phyloP scores from a whole-genome alignment of 352 stramenopile genomes.

The Globisporangium recalcitrans region DNA sequence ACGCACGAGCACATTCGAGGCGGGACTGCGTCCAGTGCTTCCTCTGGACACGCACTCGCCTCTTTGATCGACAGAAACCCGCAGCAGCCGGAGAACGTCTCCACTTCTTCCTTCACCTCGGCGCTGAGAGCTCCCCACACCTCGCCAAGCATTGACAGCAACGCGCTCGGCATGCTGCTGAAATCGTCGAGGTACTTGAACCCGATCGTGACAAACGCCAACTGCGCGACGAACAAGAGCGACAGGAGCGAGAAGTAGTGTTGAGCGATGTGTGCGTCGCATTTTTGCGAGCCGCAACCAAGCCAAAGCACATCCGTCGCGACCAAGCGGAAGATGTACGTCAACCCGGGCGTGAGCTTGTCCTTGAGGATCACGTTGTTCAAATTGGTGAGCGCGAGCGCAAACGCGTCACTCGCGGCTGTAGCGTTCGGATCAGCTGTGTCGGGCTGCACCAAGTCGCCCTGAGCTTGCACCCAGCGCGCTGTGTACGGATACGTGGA shows the following conservation, averaged over 20 bases:
- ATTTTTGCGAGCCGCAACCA: conserved; percentile 20
- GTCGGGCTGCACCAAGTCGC: conserved; percentile 42
- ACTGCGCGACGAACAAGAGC: conserved; percentile 27
- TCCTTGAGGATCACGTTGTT: conserved; percentile 54
- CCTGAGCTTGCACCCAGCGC: conserved; percentile 50
- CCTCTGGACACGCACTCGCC: conserved; percentile 35
- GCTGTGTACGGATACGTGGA: conserved; percentile 62
- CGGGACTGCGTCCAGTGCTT: conserved; percentile 33
- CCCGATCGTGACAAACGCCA: conserved; percentile 27
- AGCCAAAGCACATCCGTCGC: conserved; percentile 40
- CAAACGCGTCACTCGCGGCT: conserved; percentile 34
- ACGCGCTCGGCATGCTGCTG: conserved; percentile 22
- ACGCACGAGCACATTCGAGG: conserved; percentile 33
- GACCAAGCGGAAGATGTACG: conserved; percentile 57
- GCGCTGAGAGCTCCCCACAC: conserved; percentile 27
- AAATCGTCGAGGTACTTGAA: conserved; percentile 44
- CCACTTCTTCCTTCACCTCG: conserved; percentile 24
- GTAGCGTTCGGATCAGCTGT: conserved; percentile 18
- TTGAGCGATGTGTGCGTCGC: conserved; percentile 26
- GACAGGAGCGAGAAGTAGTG: conserved; percentile 29
- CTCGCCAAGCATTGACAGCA: conserved; percentile 19
- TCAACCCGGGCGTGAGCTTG: conserved; percentile 50
- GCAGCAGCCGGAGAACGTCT: conserved; percentile 45
- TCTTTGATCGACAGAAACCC: conserved; percentile 38
- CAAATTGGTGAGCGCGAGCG: conserved; percentile 42